Percentiles rank a stretch among this genome's conserved stretches.
Evolutionary conservation across 371 early-diverging fungal species (phyloP).

Genomic region (Gilbertella persicaria): DNA sequence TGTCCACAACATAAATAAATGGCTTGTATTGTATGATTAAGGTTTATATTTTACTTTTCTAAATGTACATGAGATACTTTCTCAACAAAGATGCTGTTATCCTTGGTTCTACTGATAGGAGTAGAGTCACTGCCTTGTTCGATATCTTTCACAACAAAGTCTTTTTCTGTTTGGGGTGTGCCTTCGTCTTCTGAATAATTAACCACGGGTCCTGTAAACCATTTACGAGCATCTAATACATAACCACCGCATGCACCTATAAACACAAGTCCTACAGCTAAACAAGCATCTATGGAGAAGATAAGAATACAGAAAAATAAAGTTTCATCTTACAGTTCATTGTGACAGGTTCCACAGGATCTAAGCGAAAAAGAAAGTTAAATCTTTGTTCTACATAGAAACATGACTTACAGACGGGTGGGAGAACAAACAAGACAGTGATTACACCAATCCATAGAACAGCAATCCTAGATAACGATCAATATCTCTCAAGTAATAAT

Average conservation of each 20-base stretch:
- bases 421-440: constrained; percentile 59
- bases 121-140: too few species aligned
- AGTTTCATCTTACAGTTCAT: constrained; percentile 48
- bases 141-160: too few species aligned
- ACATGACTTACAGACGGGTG: constrained; percentile 29
- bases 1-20: too few species aligned
- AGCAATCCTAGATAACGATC: constrained; percentile 20
- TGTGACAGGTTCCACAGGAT: constrained; percentile 51
- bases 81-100: too few species aligned
- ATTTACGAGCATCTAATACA: constrained; percentile 48
- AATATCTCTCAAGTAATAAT: too few species aligned
- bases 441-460: constrained; percentile 54
- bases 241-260: constrained; percentile 46
- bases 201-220: constrained; percentile 47
- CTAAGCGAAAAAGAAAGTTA: constrained; percentile 3
- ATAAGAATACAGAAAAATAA: not conserved
- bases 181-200: constrained; percentile 32
- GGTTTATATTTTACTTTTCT: too few species aligned
- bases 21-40: too few species aligned
- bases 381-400: not conserved
- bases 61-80: too few species aligned
- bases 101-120: too few species aligned
- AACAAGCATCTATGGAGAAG: constrained; percentile 34
- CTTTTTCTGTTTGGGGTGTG: too few species aligned
- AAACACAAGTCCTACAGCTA: constrained; percentile 42